Percentiles rank a stretch among this genome's conserved stretches.
Conservation (phyloP, 352 stramenopile genomes). For the Thalassiosira allenii region DNA sequence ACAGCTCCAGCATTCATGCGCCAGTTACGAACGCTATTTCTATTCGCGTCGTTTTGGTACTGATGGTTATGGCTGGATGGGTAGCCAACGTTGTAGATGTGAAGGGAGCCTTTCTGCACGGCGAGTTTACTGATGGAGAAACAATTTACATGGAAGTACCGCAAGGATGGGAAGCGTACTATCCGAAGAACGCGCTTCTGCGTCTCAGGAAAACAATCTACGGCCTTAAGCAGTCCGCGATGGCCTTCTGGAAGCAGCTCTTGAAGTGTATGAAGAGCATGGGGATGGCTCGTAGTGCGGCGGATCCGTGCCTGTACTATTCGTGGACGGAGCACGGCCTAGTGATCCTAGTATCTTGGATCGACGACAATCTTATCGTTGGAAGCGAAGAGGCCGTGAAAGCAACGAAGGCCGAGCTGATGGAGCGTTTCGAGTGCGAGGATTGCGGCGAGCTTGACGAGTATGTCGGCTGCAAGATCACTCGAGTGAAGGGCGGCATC, state of each 20-base stretch:
- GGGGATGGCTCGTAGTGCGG: conserved; percentile 3
- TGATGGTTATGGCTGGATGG: conserved; percentile 46
- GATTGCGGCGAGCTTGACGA: conserved; percentile 43
- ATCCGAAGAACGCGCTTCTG: conserved; percentile 13
- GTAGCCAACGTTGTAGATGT: conserved; percentile 35
- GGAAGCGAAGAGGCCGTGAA: conserved; percentile 17
- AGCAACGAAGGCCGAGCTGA: conserved; percentile 18
- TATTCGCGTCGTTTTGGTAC: conserved; percentile 33
- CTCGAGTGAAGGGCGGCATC: conserved; percentile 2
- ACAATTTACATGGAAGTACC: conserved; percentile 47
- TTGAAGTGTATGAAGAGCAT: conserved; percentile 6
- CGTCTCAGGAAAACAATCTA: conserved; percentile 45
- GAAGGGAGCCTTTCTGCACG: conserved; percentile 60
- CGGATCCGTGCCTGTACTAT: conserved; percentile 60
- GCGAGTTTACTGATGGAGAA: conserved; percentile 53
- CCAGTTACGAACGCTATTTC: conserved; percentile 46
- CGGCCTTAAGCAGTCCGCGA: conserved; percentile 42
- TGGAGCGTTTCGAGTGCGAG: conserved; percentile 46
- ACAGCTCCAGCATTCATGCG: conserved; percentile 21
- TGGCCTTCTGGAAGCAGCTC: conserved; percentile 38
- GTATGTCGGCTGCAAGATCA: conserved; percentile 56
- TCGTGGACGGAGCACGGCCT: conserved; percentile 32
- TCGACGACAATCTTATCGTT: conserved; percentile 53
- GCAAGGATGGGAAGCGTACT: conserved; percentile 50
- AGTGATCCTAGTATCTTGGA: conserved; percentile 35